Conservation (phyloP, 2,329 filamentous ascomycete species). For the Fusarium guadeloupense region DNA sequence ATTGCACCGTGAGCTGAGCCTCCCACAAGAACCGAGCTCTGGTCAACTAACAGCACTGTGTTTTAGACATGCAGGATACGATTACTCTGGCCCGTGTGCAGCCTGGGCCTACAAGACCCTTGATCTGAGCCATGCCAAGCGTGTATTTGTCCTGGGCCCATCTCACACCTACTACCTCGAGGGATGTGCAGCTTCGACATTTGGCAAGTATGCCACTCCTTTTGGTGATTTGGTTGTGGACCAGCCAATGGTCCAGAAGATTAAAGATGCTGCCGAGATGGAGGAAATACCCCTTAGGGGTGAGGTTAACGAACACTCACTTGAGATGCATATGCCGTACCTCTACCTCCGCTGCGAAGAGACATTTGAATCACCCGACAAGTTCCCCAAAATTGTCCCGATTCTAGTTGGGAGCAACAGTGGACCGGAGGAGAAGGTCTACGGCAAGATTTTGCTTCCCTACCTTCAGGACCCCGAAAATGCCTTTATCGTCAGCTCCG, state of each 20-base stretch:
- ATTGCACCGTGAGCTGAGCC: constrained; percentile 83
- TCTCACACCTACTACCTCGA: constrained; percentile 87
- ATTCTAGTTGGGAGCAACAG: constrained; percentile 84
- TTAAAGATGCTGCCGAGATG: constrained; percentile 53
- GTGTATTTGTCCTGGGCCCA: constrained; percentile 90
- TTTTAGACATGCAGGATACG: constrained; percentile 87
- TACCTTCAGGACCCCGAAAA: constrained; percentile 80
- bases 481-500: constrained; percentile 88
- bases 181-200: constrained; percentile 79
- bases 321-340: constrained; percentile 97
- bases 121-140: constrained; percentile 82
- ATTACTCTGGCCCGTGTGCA: constrained; percentile 89
- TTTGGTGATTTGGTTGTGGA: constrained; percentile 77
- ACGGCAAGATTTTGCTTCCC: constrained; percentile 76
- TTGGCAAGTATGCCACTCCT: constrained; percentile 76
- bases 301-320: constrained; percentile 88
- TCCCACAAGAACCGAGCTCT: fast-evolving
- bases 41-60: neutral
- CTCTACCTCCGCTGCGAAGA: constrained; percentile 78
- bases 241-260: constrained; percentile 58
- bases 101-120: constrained; percentile 94
- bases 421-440: constrained; percentile 71
- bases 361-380: constrained; percentile 57
- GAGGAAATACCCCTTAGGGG: constrained; percentile 68
- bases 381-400: constrained; percentile 81